Percentiles rank a stretch among this genome's conserved stretches.
Conservation (phyloP, 176 grass and related monocot genomes). For the Hsuehochloa calcarea region DNA sequence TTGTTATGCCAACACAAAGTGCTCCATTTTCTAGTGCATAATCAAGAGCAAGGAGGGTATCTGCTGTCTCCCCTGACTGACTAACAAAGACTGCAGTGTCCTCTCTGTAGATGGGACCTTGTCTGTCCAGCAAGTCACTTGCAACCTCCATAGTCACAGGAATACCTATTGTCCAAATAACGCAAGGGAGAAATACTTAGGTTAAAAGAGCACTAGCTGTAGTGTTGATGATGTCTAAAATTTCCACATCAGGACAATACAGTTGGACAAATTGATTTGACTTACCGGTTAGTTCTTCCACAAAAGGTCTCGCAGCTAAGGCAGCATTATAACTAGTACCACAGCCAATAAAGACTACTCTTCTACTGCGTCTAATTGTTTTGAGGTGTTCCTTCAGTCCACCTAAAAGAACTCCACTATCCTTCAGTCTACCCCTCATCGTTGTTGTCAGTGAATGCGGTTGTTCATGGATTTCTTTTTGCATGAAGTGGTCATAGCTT, state of each 20-base stretch:
- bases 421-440: slow-evolving; percentile 91
- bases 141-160: slow-evolving; percentile 89
- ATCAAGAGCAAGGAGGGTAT: slow-evolving; percentile 90
- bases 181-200: background rate
- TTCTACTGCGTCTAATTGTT: slow-evolving; percentile 81
- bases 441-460: slow-evolving; percentile 84
- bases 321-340: slow-evolving; percentile 96
- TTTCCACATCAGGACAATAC: background rate
- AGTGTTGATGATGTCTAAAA: background rate
- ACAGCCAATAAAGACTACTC: slow-evolving; percentile 87
- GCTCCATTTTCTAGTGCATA: slow-evolving; percentile 82
- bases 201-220: background rate
- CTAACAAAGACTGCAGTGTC: slow-evolving; percentile 91
- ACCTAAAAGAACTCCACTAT: slow-evolving; percentile 73
- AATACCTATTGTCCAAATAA: slow-evolving; percentile 48
- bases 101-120: slow-evolving; percentile 81
- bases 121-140: slow-evolving; percentile 86
- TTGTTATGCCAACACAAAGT: slow-evolving; percentile 89
- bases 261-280: background rate
- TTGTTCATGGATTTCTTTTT: slow-evolving; percentile 97
- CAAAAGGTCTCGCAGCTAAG: slow-evolving; percentile 76
- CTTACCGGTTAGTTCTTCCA: slow-evolving; percentile 86
- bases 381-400: slow-evolving; percentile 84
- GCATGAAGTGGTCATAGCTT: slow-evolving; percentile 91
- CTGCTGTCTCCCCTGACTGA: slow-evolving; percentile 94